Evolutionary conservation across 2,329 filamentous ascomycete genomes (phyloP), one percentile per base, ranked within the genome.

Genomic region (Botrytis galanthina): DNA sequence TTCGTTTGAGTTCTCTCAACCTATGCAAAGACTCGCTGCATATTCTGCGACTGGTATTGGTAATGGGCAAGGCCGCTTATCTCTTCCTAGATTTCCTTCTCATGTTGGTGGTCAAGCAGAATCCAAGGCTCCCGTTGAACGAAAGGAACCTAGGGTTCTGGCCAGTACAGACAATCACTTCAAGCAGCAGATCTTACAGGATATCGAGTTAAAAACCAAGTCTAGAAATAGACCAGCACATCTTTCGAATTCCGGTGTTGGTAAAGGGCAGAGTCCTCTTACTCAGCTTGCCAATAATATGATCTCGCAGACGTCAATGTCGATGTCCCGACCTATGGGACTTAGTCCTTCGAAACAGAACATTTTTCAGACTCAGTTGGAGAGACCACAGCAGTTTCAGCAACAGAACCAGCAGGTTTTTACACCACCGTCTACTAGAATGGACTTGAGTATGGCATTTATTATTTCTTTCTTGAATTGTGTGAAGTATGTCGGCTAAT

Each of bases 161-260:
- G 75, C 42, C 37, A 77, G 76, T 74, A 75, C 76, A 18, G 75
- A 79, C n/a, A 78, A 79, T 75, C 75, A 78, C 72, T 80, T 80
- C 46, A 67, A 57, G 37, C 29, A 46, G 14, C 68, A 70, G 57
- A 46, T 71, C 76, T 80, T 70, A 70, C 77, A 44, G 76, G 77
- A 59, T 77, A 79, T 61, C 48, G 77, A 35, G 29, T n/a, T 69
- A 18, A 69, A 69, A 32, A 26, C 48, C 10, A 69, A 59, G 10
- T 20, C 48, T 1, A 57, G 18, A 29, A 57, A 57, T 10, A 59
- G 3, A 29, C 37, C n/a, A 4, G n/a, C 44, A 66, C 32, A 42
- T 39, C 20, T 32, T 32, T 32, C 32, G 1, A 66, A 7, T 29
- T 64, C 44, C 2, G 18, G 59, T 26, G 16, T 29, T 64, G 44